Base-by-base conservation (phyloP, 2,329 filamentous ascomycete species). In the Colletotrichum liaoningense region DNA sequence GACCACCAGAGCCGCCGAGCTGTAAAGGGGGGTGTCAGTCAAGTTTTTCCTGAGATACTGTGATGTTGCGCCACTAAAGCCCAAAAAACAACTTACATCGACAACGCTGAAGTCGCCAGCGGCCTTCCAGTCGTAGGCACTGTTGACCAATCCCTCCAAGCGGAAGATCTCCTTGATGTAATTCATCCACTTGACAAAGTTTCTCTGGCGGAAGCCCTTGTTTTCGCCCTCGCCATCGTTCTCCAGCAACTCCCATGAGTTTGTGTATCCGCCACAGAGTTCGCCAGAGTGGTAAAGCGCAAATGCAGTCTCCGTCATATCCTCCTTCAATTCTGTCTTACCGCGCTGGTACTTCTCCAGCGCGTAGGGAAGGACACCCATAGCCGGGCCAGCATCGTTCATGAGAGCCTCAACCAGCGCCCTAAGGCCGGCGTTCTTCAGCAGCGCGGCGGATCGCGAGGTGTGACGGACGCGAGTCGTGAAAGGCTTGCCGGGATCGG, bases 1-100 rank as follows among this genome's bases (percentile, higher is more conserved):
- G 82, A 14, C 85, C 85, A 9, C 78, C 82, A 5, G 84, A 86
- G 24, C 85, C 85, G 9, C 85, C 84, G 26, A 87, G 77, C 83
- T 84, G 33, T 35, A 35, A 3, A 7, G 26, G 2, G 55, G 8
- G 3, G 65, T 67, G 56, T 74, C 49, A 75, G 74, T 71, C 8
- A n/a, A 49, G 22, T 5, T 4, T 49, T 5, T 22, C 11, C 19
- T 8, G 4, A n/a, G 12, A 52, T 8, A 9, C 14, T 9, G 1
- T 4, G 35, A 26, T 33, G 11, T 0, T 49, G 16, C 16, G 8
- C 8, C 42, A 19, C 8, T 19, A 49, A 19, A 9, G 3, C 42
- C 3, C 16, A 4, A 49, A 1, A 22, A 4, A 12, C 5, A n/a
- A 79, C 84, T 82, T 70, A 85, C 83, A 78, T 85, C 84, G n/a